Conservation (phyloP, 208 protist species). For the Leishmania tarentolae region DNA sequence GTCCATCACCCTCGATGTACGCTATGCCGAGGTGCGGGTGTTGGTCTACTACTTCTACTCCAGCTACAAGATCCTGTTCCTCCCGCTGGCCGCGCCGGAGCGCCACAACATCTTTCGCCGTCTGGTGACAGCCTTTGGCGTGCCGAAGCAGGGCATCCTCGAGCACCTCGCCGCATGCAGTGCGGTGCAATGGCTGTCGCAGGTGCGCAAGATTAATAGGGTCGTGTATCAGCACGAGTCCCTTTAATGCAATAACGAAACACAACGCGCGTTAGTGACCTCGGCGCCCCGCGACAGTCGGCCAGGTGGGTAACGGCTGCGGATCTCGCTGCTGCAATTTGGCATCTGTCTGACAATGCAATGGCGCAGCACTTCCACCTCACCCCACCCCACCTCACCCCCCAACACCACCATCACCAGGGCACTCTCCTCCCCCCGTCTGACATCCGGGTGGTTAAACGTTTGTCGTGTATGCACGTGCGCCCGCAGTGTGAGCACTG, state of each 20-base stretch:
- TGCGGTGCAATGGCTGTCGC: background rate
- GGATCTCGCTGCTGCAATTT: background rate
- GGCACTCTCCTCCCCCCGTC: too few species aligned
- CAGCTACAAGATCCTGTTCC: conserved; percentile 71
- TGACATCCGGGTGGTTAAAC: too few species aligned
- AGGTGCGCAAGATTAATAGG: conserved; percentile 2
- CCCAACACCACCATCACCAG: too few species aligned
- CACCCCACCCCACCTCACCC: too few species aligned
- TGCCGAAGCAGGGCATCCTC: conserved; percentile 65
- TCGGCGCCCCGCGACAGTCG: background rate
- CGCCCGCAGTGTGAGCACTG: background rate
- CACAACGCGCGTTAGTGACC: background rate
- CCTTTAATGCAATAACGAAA: background rate
- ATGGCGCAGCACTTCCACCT: background rate
- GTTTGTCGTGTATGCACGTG: background rate
- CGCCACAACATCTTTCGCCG: conserved; percentile 76
- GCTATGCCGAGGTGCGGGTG: conserved; percentile 67
- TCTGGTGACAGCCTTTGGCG: conserved; percentile 62
- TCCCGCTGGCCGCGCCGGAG: conserved; percentile 67
- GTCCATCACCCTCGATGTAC: conserved; percentile 54
- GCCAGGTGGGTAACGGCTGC: background rate
- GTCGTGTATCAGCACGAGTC: background rate
- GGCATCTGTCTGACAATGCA: background rate
- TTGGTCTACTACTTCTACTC: conserved; percentile 80
- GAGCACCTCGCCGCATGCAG: conserved; percentile 74